Evolutionary conservation across 1,139 yeast genomes (phyloP).

Genomic region (Debaryomyces fabryi): DNA sequence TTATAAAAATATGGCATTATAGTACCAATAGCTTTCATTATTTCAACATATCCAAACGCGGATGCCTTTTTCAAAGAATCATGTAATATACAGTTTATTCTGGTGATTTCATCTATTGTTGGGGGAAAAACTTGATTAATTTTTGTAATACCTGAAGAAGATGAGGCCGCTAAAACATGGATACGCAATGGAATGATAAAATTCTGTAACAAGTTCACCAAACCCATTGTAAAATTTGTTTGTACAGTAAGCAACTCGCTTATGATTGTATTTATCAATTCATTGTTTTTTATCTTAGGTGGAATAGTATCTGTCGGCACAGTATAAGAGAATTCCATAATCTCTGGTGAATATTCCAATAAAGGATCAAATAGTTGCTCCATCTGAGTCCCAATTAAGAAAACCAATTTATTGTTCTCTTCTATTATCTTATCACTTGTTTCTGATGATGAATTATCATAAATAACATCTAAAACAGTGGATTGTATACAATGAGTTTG

Average conservation of each 20-base stretch:
- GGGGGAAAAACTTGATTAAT: slow-evolving; percentile 87
- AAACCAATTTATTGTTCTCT: slow-evolving; percentile 72
- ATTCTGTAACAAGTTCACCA: slow-evolving; percentile 75
- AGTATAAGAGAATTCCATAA: slow-evolving; percentile 66
- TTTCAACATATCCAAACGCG: slow-evolving; percentile 70
- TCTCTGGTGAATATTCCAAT: slow-evolving; percentile 89
- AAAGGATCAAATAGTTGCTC: slow-evolving; percentile 89
- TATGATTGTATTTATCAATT: slow-evolving; percentile 49
- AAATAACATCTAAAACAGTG: slow-evolving; percentile 70
- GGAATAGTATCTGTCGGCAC: slow-evolving; percentile 40
- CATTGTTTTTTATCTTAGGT: slow-evolving; percentile 20
- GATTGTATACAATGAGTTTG: slow-evolving; percentile 59
- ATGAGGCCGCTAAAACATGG: slow-evolving; percentile 54
- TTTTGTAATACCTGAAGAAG: slow-evolving; percentile 58
- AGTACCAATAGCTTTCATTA: slow-evolving; percentile 74
- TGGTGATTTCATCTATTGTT: slow-evolving; percentile 88
- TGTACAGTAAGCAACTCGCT: slow-evolving; percentile 72
- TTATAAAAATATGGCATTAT: slow-evolving; percentile 88
- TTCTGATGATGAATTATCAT: slow-evolving; percentile 50
- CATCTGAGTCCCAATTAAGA: slow-evolving; percentile 76
- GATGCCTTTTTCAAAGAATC: slow-evolving; percentile 72
- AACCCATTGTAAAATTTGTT: slow-evolving; percentile 68
- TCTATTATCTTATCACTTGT: slow-evolving; percentile 32
- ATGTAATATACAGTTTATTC: slow-evolving; percentile 81
- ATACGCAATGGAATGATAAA: slow-evolving; percentile 80